Evolutionary conservation across 2,329 filamentous ascomycete species (phyloP).

Genomic region (Botryotinia calthae): DNA sequence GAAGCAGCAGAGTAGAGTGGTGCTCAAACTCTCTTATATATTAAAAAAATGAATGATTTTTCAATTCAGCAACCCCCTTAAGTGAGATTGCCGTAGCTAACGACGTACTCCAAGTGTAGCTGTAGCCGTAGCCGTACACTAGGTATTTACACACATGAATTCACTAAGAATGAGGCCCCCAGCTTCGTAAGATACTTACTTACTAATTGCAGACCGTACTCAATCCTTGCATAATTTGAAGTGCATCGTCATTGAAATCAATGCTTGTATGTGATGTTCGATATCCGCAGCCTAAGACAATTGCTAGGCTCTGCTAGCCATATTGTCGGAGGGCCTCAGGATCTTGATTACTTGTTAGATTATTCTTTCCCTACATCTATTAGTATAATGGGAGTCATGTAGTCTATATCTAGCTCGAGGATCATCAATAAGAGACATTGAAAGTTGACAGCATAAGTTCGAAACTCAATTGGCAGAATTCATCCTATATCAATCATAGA

Average conservation of each 20-base stretch:
- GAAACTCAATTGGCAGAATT: neutral
- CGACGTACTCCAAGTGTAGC: neutral
- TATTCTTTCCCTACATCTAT: neutral
- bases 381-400: neutral
- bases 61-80: neutral
- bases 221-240: neutral
- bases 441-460: accelerated
- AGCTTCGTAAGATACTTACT: neutral
- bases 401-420: neutral
- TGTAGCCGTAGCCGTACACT: neutral
- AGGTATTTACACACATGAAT: neutral
- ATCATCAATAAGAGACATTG: neutral
- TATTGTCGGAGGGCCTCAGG: neutral
- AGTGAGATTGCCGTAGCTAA: neutral
- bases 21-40: neutral
- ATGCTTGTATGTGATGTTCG: neutral
- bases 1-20: neutral
- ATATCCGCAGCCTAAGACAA: neutral
- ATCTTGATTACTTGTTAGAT: neutral
- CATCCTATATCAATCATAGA: neutral
- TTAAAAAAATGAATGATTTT: neutral
- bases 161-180: neutral
- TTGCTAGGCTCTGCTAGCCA: neutral
- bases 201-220: neutral
- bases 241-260: too few species aligned